These are phyloP conservation scores for Plicaturopsis crispa DNA, from an alignment of 768 basidiomycete genomes.

Conservation along the genomic window DNA sequence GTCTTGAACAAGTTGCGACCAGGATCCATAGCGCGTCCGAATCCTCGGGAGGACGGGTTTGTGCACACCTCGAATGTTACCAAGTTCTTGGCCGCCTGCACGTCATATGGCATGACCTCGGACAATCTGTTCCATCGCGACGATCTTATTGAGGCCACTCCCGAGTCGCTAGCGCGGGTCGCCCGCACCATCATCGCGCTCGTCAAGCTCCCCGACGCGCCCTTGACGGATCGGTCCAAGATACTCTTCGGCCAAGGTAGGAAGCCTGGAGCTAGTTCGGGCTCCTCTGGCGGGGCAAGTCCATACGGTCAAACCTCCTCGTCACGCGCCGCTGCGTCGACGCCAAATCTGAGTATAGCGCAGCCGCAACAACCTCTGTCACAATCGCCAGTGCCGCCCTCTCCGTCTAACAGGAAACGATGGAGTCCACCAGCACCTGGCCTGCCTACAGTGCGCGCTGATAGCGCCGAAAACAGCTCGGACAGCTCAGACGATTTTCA, in stretches of 20 bases:
- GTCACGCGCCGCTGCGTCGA: slow-evolving; percentile 48
- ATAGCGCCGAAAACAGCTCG: slow-evolving; percentile 44
- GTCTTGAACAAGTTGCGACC: slow-evolving; percentile 74
- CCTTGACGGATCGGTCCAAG: slow-evolving; percentile 36
- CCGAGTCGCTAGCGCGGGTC: slow-evolving; percentile 62
- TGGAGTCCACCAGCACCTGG: slow-evolving; percentile 42
- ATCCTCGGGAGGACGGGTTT: slow-evolving; percentile 61
- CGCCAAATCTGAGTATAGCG: slow-evolving; percentile 48
- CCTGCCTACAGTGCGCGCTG: slow-evolving; percentile 46
- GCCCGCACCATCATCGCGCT: slow-evolving; percentile 68
- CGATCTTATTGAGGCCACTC: slow-evolving; percentile 55
- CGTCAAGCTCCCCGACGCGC: slow-evolving; percentile 52
- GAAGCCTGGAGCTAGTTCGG: too few relatives aligned
- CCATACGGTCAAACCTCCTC: slow-evolving; percentile 28
- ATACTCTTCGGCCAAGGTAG: slow-evolving; percentile 34
- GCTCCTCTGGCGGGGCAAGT: slow-evolving; percentile 13
- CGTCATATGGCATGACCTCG: slow-evolving; percentile 53
- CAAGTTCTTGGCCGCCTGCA: slow-evolving; percentile 71
- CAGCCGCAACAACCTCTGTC: too few relatives aligned
- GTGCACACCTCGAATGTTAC: slow-evolving; percentile 64
- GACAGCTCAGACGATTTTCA: slow-evolving; percentile 16
- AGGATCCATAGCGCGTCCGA: slow-evolving; percentile 50
- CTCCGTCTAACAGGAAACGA: slow-evolving; percentile 33
- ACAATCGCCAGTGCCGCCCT: slow-evolving; percentile 26
- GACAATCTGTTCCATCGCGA: slow-evolving; percentile 63